Base-by-base conservation (phyloP, 2,329 filamentous ascomycete species). In the Aspergillus niger region DNA sequence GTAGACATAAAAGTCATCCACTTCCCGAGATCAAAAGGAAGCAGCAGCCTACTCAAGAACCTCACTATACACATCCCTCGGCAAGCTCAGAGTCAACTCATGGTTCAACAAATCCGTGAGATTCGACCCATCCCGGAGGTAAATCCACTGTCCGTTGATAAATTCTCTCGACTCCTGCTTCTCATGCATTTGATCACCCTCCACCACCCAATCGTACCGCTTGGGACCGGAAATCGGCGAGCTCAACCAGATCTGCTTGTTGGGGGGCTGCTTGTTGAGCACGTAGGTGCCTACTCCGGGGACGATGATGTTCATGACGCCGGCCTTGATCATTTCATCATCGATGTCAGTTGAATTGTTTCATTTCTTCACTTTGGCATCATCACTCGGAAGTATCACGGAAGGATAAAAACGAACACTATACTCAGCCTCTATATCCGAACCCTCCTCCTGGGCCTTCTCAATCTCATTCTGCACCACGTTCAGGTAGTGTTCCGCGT, bases 221-320 rank as follows among this genome's bases (percentile, higher is more conserved):
- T 97, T 97, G 13, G 95, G 95, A 0, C 95, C 95, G 5, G 91
- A 93, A 57, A 92, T 82, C 3, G 95, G 95, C 47, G 92, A 96
- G 39, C 91, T 95, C 49, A 98, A 86, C 95, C 95, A 99, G 73
- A 99, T 97, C 75, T 89, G 95, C 82, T 92, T 95, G 83, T 97
- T 98, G 20, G 94, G 92, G 0, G 95, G 95, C 77, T 99, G 95
- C 79, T 99, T 99, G 85, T 99, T 99, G 79, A 99, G 85, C 62
- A 99, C 91, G 74, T 96, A 99, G 30, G 87, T 94, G 63, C 93
- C 92, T 54, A 86, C 81, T 11, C 83, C 80, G 1, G 87, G 86
- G 68, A 91, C 86, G 6, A 80, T 83, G 70, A 98, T 82, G 64
- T 88, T 92, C 68, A 98, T 83, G 58, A 98, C 92, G 58, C 95